These are phyloP conservation scores for Colletotrichum sp. DNA, from an alignment of 2,329 filamentous ascomycete species.

Conservation along the genomic window DNA sequence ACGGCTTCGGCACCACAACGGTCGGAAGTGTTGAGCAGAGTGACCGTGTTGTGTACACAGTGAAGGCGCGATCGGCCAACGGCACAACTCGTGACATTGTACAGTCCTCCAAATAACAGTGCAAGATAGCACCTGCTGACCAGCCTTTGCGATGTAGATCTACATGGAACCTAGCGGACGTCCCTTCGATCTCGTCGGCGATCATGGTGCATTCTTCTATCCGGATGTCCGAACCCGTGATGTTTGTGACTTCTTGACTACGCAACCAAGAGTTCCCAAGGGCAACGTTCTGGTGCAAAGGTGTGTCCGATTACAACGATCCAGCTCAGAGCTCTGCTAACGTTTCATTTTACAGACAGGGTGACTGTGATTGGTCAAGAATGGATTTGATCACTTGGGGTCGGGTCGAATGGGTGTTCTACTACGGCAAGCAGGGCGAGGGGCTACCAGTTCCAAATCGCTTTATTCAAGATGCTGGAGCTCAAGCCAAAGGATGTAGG, in stretches of 20 bases:
- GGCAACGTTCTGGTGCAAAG: background rate
- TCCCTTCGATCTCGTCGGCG: background rate
- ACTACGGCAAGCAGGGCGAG: background rate
- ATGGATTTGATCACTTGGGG: background rate
- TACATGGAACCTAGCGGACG: background rate
- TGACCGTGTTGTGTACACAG: background rate
- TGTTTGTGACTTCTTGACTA: background rate
- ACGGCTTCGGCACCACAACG: background rate
- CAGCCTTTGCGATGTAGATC: background rate
- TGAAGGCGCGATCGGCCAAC: background rate
- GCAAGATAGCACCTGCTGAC: background rate
- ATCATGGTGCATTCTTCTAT: background rate
- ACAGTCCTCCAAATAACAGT: background rate
- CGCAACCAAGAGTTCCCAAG: background rate
- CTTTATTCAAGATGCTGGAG: background rate
- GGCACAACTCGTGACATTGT: background rate
- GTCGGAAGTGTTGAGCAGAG: background rate
- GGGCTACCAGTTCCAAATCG: background rate
- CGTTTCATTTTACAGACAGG: fast-evolving
- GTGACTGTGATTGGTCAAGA: background rate
- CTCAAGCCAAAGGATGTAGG: background rate
- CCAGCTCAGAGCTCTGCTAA: background rate
- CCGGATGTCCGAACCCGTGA: background rate
- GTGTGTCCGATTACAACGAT: fast-evolving
- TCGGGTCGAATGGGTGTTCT: background rate